Evolutionary conservation across 768 basidiomycete genomes (phyloP), one percentile per base, ranked within the genome.

Genomic region (Podaxis mareebaensis): DNA sequence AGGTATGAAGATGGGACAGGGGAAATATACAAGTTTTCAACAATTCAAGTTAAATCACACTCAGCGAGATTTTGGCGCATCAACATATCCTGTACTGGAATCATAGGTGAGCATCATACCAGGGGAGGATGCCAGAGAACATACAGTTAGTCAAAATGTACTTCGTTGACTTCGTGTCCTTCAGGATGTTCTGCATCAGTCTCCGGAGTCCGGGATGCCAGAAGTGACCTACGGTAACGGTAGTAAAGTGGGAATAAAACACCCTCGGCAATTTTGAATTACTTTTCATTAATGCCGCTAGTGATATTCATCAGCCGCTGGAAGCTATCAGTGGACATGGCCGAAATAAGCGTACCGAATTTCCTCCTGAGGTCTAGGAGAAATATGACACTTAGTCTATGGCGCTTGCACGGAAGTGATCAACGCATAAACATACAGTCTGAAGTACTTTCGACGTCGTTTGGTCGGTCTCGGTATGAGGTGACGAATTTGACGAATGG

Each of bases 211-310:
- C 57, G 6, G 22, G n/a, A 55, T 49, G 33, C 22, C 60, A 17
- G 20, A 56, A 15, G 20, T 38, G 28, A 73, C 83, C 65, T 60
- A 89, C 89, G 63, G 85, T 90, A 5, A 87, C 88, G 1, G 85
- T 81, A 8, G 89, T 90, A 61, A 88, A 79, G 74, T 90, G 89
- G 67, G 81, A 85, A 67, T 87, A 89, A 68, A 87, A 88, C 2
- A 81, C 75, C 53, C 88, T 79, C 15, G 76, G 72, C 11, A 73
- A 61, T 1, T 76, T 74, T 2, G 82, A 83, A 48, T 78, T 73
- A 61, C 82, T 80, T 56, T 77, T 75, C 58, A 81, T 69, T 36
- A 84, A 77, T 4, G 75, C 79, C 58, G 71, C 81, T 81, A 65
- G 40, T 33, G 30, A 58, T 11, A 53, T 42, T 52, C 10, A 15